These are phyloP conservation scores for Lodderomyces jiufengensis DNA, from an alignment of 1,139 yeast species.

Conservation along the genomic window DNA sequence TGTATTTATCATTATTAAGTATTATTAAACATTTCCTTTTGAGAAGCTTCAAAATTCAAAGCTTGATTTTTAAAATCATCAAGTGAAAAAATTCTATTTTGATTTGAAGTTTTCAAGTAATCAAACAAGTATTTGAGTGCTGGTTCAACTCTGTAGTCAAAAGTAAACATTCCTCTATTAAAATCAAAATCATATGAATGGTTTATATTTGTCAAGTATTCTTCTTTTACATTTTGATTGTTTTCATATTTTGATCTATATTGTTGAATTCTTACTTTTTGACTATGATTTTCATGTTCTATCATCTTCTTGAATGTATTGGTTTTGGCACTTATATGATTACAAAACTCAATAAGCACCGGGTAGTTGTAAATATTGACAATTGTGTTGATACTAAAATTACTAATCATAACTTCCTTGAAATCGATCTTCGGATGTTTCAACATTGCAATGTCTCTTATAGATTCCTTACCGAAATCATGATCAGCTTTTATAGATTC, in stretches of 20 bases:
- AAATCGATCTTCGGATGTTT: slow-evolving; percentile 22
- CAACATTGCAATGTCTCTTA: slow-evolving; percentile 22
- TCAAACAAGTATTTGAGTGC: slow-evolving; percentile 4
- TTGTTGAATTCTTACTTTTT: slow-evolving; percentile 11
- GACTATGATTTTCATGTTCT: slow-evolving; percentile 13
- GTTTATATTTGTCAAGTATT: not conserved
- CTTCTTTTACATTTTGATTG: not conserved
- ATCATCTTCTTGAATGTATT: slow-evolving; percentile 8
- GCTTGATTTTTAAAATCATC: slow-evolving; percentile 3
- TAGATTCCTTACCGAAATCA: slow-evolving; percentile 4
- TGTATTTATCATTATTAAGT: slow-evolving; percentile 2
- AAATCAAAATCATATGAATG: slow-evolving; percentile 17
- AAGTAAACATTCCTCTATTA: slow-evolving; percentile 19
- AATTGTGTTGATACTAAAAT: slow-evolving; percentile 16
- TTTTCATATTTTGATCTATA: slow-evolving; percentile 9
- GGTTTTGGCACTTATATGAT: slow-evolving; percentile 1
- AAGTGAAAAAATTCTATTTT: not conserved
- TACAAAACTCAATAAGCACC: slow-evolving; percentile 12
- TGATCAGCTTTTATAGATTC: slow-evolving; percentile 11
- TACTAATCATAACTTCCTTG: slow-evolving; percentile 22
- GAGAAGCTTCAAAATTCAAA: slow-evolving; percentile 11
- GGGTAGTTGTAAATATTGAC: slow-evolving; percentile 25
- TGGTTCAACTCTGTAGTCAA: slow-evolving; percentile 18
- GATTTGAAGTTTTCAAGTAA: slow-evolving; percentile 2
- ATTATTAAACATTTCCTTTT: slow-evolving; percentile 10